A percentile compares a stretch with the other conserved stretches of the same genome.
Conservation (phyloP, 306 rosid species). For the Gastrolobium bilobum region DNA sequence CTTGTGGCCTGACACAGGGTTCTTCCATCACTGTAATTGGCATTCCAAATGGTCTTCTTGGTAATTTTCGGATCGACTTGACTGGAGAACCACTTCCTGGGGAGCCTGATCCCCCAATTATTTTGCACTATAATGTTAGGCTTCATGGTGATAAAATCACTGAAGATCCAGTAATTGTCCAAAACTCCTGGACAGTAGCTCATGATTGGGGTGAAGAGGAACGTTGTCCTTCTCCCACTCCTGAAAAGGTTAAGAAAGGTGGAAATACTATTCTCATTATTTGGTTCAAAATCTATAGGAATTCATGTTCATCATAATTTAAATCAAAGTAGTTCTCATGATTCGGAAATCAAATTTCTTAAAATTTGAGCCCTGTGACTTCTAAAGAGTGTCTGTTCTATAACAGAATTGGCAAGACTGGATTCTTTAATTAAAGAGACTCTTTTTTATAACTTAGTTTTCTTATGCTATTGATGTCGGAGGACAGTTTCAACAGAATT, state of each 20-base stretch:
- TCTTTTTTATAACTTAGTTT: conserved; percentile 22
- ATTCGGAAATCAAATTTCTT: conserved; percentile 37
- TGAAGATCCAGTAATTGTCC: conserved; percentile 97
- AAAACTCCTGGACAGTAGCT: conserved; percentile 93
- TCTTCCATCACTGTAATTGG: conserved; percentile 91
- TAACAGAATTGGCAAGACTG: background rate
- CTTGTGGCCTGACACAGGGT: conserved; percentile 99
- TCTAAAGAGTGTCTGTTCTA: conserved; percentile 33
- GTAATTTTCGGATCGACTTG: conserved; percentile 85
- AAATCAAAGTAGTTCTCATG: conserved; percentile 20
- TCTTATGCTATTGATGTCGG: background rate
- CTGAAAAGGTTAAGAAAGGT: conserved; percentile 85
- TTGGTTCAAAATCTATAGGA: conserved; percentile 24
- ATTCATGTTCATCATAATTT: conserved; percentile 28
- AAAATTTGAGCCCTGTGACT: conserved; percentile 18
- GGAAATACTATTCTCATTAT: conserved; percentile 36
- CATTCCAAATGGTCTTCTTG: conserved; percentile 90
- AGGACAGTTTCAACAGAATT: conserved; percentile 38
- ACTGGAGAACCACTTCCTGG: conserved; percentile 97
- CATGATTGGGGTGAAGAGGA: conserved; percentile 99
- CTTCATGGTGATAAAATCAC: conserved; percentile 96
- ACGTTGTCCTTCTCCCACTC: conserved; percentile 89
- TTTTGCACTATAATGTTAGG: conserved; percentile 96
- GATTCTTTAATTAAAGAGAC: conserved; percentile 12
- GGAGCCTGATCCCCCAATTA: conserved; percentile 93